Base-by-base conservation (phyloP, 2,329 filamentous ascomycete species). In the Botrytis pseudocinerea region DNA sequence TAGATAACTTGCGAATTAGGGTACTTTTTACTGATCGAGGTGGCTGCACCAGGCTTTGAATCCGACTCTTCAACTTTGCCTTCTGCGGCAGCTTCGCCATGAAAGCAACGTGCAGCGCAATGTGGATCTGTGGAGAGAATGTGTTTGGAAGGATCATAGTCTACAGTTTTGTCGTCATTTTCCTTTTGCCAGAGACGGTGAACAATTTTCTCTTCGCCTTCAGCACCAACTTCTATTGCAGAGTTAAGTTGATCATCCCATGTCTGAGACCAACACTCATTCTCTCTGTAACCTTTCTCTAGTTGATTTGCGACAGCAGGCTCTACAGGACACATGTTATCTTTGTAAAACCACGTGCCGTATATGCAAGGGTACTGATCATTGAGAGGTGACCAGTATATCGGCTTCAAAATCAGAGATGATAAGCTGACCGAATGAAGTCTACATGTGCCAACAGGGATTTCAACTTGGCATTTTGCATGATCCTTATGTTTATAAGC, bases 261-360 rank as follows among this genome's bases (percentile, higher is more conserved):
- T 1, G 95, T 97, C 78, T 96, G 90, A 1, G 93, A 94, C 91
- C 95, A 97, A 0, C 94, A 93, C 71, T 90, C 91, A 69, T 98
- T 85, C 79, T 97, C 93, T 72, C 92, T 85, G 80, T 97, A 99
- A 9, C 95, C 95, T n/a, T 90, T 88, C 81, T 99, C 96, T 1
- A 99, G 86, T 81, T 95, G 94, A 78, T 98, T 99, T 14, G 96
- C 94, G 48, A 98, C 91, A 25, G 89, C 85, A 0, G 93, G 89
- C 75, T 97, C 93, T 9, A 99, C 89, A 0, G 96, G 96, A 73
- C 93, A 85, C 94, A 98, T 97, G 1, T 92, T 95, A 80, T 98
- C 95, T 83, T 92, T 92, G 82, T 98, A 98, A 81, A 99, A 99
- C 96, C 96, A 99, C 0, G 95, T 98, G 0, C 93, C 94, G 76